Evolutionary conservation across 176 grass and related monocot species (phyloP).

Genomic region (Phoenix roebelenii): DNA sequence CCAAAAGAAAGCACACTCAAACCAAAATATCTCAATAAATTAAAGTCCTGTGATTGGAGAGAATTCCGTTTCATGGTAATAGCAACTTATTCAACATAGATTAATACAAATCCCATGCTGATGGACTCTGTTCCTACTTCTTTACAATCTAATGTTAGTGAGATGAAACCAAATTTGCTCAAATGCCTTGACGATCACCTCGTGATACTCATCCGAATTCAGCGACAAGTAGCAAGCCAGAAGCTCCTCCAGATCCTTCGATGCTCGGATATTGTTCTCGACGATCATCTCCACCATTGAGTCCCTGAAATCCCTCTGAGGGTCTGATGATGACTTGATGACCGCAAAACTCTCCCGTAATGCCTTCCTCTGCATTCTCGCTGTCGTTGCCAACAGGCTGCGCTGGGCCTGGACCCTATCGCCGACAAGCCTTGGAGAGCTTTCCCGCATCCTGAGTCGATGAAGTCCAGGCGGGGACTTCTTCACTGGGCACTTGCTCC

Average conservation of each 20-base stretch:
- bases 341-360: slow-evolving; percentile 62
- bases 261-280: slow-evolving; percentile 53
- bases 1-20: too few species aligned
- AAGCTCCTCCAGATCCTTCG: slow-evolving; percentile 80
- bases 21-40: too few species aligned
- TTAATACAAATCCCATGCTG: too few species aligned
- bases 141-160: slow-evolving; percentile 37
- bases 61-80: too few species aligned
- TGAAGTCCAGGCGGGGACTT: slow-evolving; percentile 30
- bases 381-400: background rate
- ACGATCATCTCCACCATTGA: slow-evolving; percentile 97
- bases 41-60: too few species aligned
- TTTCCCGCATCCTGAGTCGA: slow-evolving; percentile 39
- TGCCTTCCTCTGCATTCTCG: background rate
- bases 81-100: too few species aligned
- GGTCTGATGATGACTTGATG: slow-evolving; percentile 60
- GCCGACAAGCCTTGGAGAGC: slow-evolving; percentile 34
- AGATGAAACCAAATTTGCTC: slow-evolving; percentile 67
- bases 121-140: background rate
- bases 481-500: slow-evolving; percentile 22
- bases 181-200: slow-evolving; percentile 83
- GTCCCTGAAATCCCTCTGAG: slow-evolving; percentile 70
- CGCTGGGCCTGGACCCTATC: slow-evolving; percentile 23
- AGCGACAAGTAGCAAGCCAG: slow-evolving; percentile 89
- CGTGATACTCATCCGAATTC: slow-evolving; percentile 78